Evolutionary conservation across 768 basidiomycete genomes (phyloP).

Genomic region (Cytidiella melzeri): DNA sequence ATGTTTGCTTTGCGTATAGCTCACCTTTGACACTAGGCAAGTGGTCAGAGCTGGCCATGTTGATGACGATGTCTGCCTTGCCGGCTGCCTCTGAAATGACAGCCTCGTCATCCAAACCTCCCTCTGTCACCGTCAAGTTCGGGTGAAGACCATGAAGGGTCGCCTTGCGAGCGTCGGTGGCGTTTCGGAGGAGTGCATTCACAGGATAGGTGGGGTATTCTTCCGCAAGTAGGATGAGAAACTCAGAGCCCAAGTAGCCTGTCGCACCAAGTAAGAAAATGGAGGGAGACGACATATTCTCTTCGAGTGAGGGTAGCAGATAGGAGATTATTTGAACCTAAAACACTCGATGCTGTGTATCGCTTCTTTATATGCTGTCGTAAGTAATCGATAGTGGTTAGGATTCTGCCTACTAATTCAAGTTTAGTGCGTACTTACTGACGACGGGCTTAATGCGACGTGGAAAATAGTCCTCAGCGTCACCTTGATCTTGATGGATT

Average conservation of each 20-base stretch:
- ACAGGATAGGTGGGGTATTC: conserved; percentile 30
- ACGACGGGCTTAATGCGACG: too few relatives aligned
- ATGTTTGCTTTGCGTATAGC: background rate
- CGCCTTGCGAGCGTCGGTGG: conserved; percentile 25
- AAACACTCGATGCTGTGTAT: too few relatives aligned
- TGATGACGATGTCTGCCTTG: conserved; percentile 35
- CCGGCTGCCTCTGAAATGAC: conserved; percentile 30
- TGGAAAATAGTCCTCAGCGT: too few relatives aligned
- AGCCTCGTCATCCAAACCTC: conserved; percentile 30
- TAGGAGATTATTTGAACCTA: too few relatives aligned
- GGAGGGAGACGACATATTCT: conserved; percentile 11
- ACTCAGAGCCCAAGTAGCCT: conserved; percentile 37
- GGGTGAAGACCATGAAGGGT: conserved; percentile 25
- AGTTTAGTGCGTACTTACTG: too few relatives aligned
- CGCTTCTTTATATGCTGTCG: too few relatives aligned
- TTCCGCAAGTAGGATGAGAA: conserved; percentile 28
- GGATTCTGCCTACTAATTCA: too few relatives aligned
- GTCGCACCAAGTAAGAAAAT: conserved; percentile 40
- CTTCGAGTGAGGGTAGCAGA: too few relatives aligned
- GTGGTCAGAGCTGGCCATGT: conserved; percentile 37
- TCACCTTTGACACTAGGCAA: conserved; percentile 28
- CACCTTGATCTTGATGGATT: too few relatives aligned
- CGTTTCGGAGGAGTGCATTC: conserved; percentile 31
- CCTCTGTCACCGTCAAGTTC: conserved; percentile 32
- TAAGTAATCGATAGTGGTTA: too few relatives aligned